A percentile compares a stretch with the other conserved stretches of the same genome.
phyloP scores from a whole-genome alignment of 495 filamentous ascomycete species.

The Penicillium macrosclerotiorum region DNA sequence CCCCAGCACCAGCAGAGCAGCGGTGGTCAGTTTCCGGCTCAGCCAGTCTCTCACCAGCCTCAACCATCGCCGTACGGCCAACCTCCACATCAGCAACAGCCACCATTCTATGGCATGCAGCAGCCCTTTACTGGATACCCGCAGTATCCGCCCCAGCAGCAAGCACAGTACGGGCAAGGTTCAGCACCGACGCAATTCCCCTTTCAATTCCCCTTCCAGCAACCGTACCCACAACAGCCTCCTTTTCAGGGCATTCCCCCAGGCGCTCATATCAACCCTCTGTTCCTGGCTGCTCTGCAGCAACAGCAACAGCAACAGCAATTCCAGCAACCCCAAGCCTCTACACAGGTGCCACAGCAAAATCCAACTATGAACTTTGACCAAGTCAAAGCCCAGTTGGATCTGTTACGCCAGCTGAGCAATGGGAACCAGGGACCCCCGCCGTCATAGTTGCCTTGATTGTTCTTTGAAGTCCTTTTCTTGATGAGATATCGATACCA shows the following conservation, averaged over 20 bases:
- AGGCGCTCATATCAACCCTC: constrained; percentile 65
- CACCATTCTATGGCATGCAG: constrained; percentile 25
- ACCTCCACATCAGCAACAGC: constrained; percentile 24
- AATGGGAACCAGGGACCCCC: constrained; percentile 38
- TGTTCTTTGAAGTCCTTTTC: constrained; percentile 6
- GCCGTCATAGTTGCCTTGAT: constrained; percentile 25
- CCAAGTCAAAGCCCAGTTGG: constrained; percentile 47
- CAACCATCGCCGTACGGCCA: constrained; percentile 26
- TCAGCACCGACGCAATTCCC: constrained; percentile 33
- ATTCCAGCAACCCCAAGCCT: constrained; percentile 32
- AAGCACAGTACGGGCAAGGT: constrained; percentile 33
- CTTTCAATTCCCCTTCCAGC: constrained; percentile 37
- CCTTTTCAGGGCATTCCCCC: constrained; percentile 37
- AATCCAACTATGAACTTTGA: constrained; percentile 39
- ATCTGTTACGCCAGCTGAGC: constrained; percentile 43
- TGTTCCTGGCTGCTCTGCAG: constrained; percentile 55
- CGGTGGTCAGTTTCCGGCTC: constrained; percentile 3
- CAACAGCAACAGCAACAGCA: constrained; percentile 42
- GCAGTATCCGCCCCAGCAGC: constrained; percentile 34
- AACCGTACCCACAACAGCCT: constrained; percentile 24
- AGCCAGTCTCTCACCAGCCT: constrained; percentile 15
- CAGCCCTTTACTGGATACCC: constrained; percentile 32
- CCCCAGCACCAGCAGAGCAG: constrained; percentile 33
- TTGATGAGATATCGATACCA: constrained; percentile 14
- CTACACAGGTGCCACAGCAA: constrained; percentile 39